phyloP scores from a whole-genome alignment of 176 grass and related monocot genomes.

The Thinopyrum elongatum region DNA sequence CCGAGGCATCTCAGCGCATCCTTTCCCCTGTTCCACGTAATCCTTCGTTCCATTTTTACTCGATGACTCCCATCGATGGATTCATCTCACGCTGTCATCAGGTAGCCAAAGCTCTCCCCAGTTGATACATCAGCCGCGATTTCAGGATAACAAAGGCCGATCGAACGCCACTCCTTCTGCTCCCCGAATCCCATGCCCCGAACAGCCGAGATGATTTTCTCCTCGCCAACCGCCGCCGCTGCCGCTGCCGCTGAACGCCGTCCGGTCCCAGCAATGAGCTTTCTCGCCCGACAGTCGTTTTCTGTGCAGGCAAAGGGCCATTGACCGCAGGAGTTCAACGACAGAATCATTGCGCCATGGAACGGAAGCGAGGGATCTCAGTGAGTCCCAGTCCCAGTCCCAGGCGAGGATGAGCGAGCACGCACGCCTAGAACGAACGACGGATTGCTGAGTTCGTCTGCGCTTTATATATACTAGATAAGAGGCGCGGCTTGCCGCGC shows the following conservation, averaged over 20 bases:
- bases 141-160: neutral
- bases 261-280: neutral
- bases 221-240: neutral
- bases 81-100: neutral
- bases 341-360: slow-evolving; percentile 4
- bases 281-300: slow-evolving; percentile 15
- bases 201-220: neutral
- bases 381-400: neutral
- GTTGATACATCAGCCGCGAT: neutral
- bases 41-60: neutral
- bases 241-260: neutral
- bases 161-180: neutral
- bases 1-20: neutral
- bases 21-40: neutral
- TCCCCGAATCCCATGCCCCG: neutral
- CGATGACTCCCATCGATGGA: neutral
- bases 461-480: neutral
- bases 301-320: neutral
- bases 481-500: too few species aligned
- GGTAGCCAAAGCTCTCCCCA: neutral
- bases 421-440: neutral
- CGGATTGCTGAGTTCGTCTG: neutral
- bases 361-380: too few species aligned
- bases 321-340: neutral
- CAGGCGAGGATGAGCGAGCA: neutral